Evolutionary conservation across 495 filamentous ascomycete species (phyloP).

Genomic region (Xylaria castorea): DNA sequence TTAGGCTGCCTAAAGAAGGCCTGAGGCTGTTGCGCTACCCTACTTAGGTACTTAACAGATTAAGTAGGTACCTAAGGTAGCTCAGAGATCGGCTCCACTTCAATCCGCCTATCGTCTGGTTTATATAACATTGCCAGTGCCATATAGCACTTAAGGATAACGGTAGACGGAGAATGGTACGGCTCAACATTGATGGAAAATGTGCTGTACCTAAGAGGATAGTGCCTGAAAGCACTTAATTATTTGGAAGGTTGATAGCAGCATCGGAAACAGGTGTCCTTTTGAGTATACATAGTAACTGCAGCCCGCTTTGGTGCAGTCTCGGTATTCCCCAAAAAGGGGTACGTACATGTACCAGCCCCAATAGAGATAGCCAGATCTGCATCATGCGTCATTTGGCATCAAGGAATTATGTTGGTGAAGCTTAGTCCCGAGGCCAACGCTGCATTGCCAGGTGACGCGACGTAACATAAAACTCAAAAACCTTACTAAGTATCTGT

Average conservation of each 20-base stretch:
- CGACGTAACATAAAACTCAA: not conserved
- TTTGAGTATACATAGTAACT: slow-evolving; percentile 5
- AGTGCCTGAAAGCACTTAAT: not conserved
- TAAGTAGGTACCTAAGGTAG: not conserved
- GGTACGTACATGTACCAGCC: not conserved
- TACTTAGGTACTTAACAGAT: not conserved
- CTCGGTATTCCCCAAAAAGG: slow-evolving; percentile 4
- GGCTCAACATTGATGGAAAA: not conserved
- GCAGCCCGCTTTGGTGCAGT: slow-evolving; percentile 10
- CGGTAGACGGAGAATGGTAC: not conserved
- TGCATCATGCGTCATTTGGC: slow-evolving; percentile 22
- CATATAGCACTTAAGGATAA: not conserved
- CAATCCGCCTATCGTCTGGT: slow-evolving; percentile 5
- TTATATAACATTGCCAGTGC: slow-evolving; percentile 7
- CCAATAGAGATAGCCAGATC: not conserved
- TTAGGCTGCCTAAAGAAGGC: slow-evolving; percentile 17
- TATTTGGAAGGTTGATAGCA: not conserved
- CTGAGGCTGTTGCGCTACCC: slow-evolving; percentile 9
- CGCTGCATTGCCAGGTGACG: slow-evolving; percentile 6
- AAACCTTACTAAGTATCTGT: not conserved
- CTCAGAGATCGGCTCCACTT: not conserved
- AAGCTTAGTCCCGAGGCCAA: slow-evolving; percentile 2
- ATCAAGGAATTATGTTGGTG: slow-evolving; percentile 1
- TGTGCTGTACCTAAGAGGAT: not conserved
- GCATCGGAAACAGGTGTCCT: slow-evolving; percentile 12